Conservation (phyloP, 2,329 filamentous ascomycete genomes). For the Fusarium sterilihyphosum region DNA sequence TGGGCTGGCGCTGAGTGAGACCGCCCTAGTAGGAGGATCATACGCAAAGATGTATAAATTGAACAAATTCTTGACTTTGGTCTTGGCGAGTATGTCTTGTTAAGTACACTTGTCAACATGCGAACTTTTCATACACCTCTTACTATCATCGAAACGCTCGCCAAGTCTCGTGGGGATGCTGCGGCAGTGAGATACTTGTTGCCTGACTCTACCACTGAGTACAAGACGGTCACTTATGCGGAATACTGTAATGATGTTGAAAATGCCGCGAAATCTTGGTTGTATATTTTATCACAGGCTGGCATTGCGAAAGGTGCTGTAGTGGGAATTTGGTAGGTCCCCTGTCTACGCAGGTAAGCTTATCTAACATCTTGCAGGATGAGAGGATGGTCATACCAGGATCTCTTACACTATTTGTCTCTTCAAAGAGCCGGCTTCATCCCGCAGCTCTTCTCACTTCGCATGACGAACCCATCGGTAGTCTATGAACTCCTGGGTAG, state of each 20-base stretch:
- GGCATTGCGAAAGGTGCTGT: neutral
- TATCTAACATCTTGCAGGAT: neutral
- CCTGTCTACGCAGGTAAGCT: rapidly evolving
- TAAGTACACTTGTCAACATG: neutral
- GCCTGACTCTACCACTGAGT: rapidly evolving
- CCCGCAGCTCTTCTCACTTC: neutral
- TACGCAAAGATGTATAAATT: neutral
- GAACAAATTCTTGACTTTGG: rapidly evolving
- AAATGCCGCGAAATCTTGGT: neutral
- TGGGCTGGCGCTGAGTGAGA: neutral
- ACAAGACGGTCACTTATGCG: neutral
- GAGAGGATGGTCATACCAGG: constrained; percentile 1
- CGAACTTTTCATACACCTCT: neutral
- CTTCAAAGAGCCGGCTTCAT: neutral
- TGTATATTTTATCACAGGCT: neutral
- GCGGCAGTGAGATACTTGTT: neutral
- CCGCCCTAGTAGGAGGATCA: neutral
- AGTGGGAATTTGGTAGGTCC: neutral
- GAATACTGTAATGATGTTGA: neutral
- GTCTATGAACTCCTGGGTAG: neutral
- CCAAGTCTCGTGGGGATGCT: neutral
- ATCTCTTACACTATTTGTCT: neutral
- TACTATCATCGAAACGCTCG: neutral
- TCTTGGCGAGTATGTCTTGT: rapidly evolving
- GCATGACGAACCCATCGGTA: neutral